These are phyloP conservation scores for Heritiera fomes DNA, from an alignment of 345 rosid genomes.

Conservation along the genomic window DNA sequence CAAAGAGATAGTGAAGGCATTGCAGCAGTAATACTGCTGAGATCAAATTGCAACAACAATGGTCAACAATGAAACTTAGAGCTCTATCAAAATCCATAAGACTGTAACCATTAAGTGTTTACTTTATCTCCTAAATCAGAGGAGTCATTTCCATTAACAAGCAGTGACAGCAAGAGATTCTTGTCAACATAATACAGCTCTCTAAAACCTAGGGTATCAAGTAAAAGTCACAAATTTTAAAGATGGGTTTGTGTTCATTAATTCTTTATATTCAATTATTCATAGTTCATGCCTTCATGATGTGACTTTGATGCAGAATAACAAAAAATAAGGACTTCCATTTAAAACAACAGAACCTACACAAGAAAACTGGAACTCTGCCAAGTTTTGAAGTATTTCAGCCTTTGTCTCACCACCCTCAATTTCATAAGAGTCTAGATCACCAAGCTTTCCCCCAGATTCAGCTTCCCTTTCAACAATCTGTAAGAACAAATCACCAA, in stretches of 20 bases:
- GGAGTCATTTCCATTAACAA: neutral
- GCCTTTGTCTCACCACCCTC: conserved; percentile 98
- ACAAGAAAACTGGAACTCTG: conserved; percentile 97
- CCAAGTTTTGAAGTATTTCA: conserved; percentile 85
- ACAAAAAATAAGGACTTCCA: neutral
- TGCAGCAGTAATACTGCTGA: neutral
- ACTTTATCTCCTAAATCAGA: neutral
- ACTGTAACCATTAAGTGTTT: neutral
- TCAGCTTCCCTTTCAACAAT: conserved; percentile 86
- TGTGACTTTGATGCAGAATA: neutral
- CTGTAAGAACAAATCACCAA: conserved; percentile 36
- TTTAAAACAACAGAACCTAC: conserved; percentile 48
- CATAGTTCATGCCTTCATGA: too few relatives aligned
- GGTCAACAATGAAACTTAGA: neutral
- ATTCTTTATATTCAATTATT: too few relatives aligned
- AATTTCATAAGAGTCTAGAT: conserved; percentile 88
- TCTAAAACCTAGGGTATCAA: neutral
- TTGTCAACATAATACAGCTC: neutral
- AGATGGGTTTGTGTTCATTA: neutral
- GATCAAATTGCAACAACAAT: neutral
- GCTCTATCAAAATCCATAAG: conserved; percentile 6
- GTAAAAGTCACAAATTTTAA: neutral
- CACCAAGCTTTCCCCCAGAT: conserved; percentile 84
- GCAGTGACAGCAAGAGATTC: neutral
- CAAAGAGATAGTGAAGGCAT: neutral